Conservation (phyloP, 257 asterid species). For the Paulownia fortunei region DNA sequence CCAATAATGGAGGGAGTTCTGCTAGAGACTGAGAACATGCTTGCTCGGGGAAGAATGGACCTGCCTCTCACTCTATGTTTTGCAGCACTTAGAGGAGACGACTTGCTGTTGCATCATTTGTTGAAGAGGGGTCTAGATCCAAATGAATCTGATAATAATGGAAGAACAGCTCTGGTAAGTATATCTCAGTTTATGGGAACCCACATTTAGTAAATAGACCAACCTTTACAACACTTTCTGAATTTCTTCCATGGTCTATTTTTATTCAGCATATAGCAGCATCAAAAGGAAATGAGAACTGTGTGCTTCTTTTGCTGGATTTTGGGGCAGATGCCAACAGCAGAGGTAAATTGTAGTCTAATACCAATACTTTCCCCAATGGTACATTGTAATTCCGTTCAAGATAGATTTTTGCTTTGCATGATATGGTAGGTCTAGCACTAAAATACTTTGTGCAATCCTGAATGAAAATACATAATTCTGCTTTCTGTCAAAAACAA, state of each 20-base stretch:
- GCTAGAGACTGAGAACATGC: conserved; percentile 89
- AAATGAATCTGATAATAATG: conserved; percentile 80
- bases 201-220: background rate
- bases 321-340: conserved; percentile 79
- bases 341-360: conserved; percentile 55
- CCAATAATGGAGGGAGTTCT: conserved; percentile 94
- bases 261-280: conserved; percentile 88
- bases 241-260: conserved; percentile 12
- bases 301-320: conserved; percentile 83
- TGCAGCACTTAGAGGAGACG: conserved; percentile 91
- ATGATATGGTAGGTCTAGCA: background rate
- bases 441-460: background rate
- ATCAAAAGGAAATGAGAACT: conserved; percentile 71
- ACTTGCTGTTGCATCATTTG: conserved; percentile 82
- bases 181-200: background rate
- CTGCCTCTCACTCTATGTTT: conserved; percentile 92
- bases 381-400: background rate
- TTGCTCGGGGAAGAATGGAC: conserved; percentile 96
- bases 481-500: background rate
- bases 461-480: background rate
- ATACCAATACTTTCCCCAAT: background rate
- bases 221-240: background rate
- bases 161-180: conserved; percentile 82
- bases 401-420: background rate
- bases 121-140: conserved; percentile 92